These are phyloP conservation scores for Schizosaccharomyces osmophilus DNA, from an alignment of 805 yeast genomes.

Conservation along the genomic window DNA sequence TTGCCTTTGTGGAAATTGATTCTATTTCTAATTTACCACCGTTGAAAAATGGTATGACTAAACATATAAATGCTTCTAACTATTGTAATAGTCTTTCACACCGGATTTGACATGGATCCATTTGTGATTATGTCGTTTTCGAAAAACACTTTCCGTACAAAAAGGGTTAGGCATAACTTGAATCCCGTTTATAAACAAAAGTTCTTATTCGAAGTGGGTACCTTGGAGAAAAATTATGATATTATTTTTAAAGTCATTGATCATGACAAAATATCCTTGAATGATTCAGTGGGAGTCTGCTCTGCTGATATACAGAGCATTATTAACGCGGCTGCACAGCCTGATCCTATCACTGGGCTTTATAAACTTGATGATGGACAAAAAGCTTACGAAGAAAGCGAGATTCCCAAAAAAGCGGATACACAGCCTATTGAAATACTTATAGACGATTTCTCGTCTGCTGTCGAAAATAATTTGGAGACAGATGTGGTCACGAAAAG, in stretches of 20 bases:
- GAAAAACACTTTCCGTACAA: slow-evolving; percentile 61
- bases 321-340: slow-evolving; percentile 13
- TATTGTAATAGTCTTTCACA: slow-evolving; percentile 24
- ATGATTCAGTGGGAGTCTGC: slow-evolving; percentile 57
- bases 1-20: slow-evolving; percentile 49
- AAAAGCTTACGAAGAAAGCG: neutral
- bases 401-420: neutral
- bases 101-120: slow-evolving; percentile 88
- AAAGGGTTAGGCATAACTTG: slow-evolving; percentile 58
- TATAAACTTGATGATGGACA: slow-evolving; percentile 6
- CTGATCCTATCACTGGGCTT: slow-evolving; percentile 16
- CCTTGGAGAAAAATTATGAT: slow-evolving; percentile 39
- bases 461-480: neutral
- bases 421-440: slow-evolving; percentile 4
- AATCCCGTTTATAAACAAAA: slow-evolving; percentile 66
- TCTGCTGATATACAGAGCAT: slow-evolving; percentile 31
- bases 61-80: neutral
- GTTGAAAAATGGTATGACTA: slow-evolving; percentile 21
- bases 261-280: slow-evolving; percentile 57
- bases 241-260: slow-evolving; percentile 56
- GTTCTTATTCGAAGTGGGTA: slow-evolving; percentile 50
- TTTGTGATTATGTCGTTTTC: slow-evolving; percentile 83
- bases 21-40: slow-evolving; percentile 64
- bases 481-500: neutral
- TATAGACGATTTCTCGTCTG: neutral